Evolutionary conservation across 2,329 filamentous ascomycete species (phyloP).

Genomic region (Xylaria arbuscula): DNA sequence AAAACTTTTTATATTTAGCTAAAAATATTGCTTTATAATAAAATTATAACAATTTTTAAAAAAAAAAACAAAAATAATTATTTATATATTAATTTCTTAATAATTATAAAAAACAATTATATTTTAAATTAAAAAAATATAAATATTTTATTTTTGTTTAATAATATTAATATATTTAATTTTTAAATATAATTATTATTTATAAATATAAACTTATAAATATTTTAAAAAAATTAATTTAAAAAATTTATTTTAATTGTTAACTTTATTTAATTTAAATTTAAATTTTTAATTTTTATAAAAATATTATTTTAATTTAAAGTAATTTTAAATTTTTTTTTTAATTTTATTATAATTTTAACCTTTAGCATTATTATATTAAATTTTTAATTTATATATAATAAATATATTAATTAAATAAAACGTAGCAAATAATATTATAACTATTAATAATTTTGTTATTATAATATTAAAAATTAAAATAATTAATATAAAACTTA

Average conservation of each 20-base stretch:
- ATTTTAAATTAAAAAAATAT: not conserved
- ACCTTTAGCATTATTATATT: not conserved
- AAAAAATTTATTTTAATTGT: not conserved
- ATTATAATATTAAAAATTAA: not conserved
- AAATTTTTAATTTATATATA: not conserved
- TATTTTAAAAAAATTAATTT: not conserved
- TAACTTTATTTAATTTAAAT: not conserved
- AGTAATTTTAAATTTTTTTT: not conserved
- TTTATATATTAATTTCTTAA: not conserved
- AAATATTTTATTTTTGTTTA: not conserved
- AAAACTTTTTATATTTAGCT: not conserved
- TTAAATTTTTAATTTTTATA: not conserved
- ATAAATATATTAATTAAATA: not conserved
- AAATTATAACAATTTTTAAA: not conserved
- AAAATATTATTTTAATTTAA: constrained; percentile 2
- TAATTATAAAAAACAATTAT: not conserved
- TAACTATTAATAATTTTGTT: not conserved
- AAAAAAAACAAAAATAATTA: not conserved
- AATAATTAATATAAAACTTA: not conserved
- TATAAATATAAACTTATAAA: not conserved
- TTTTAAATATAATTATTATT: not conserved
- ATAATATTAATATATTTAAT: not conserved
- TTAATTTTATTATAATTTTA: not conserved
- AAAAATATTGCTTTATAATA: not conserved
- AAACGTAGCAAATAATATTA: not conserved